Evolutionary conservation across 768 basidiomycete species (phyloP), one percentile per base, ranked within the genome.

Genomic region (Cytidiella melzeri): DNA sequence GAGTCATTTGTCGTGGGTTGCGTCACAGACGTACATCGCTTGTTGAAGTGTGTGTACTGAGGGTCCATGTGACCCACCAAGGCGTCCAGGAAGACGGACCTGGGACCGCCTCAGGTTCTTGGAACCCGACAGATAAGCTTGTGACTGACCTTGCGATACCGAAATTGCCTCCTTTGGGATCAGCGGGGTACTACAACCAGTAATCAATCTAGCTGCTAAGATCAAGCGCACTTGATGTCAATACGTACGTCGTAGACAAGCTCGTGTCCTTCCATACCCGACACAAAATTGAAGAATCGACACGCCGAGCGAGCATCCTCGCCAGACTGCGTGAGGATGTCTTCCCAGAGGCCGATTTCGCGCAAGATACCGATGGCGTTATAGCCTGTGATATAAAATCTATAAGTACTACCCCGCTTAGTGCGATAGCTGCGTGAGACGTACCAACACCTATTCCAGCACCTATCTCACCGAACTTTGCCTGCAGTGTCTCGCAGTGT

Each of bases 61-160:
- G 73, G 67, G 51, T 79, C 69, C 21, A 79, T 44, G 18, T 72
- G 63, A 5, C 66, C 66, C 4, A 72, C 61, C 23, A 81, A 58
- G 1, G 75, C 74, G 18, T 77, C 71, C 4, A 82, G 63, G 52
- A 79, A 77, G 5, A 64, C 67, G 4, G 78, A 75, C 41, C 78
- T 79, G 46, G 30, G 47, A 38, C 7, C 47, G 40, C n/a, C 21
- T 20, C n/a, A 48, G 21, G 26, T 40, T 40, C 7, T 7, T 23
- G n/a, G 4, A 24, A 27, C 21, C 34, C 20, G 10, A 6, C 41
- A 28, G 39, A 9, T 34, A 28, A 5, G 41, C 20, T 10, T 41
- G n/a, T n/a, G n/a, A n/a, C 47, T n/a, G n/a, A 48, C 47, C 41
- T 25, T n/a, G 41, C 38, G 10, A 18, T n/a, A 2, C 40, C 18